These are phyloP conservation scores for Fusarium pseudocircinatum DNA, from an alignment of 2,329 filamentous ascomycete genomes.

Conservation along the genomic window DNA sequence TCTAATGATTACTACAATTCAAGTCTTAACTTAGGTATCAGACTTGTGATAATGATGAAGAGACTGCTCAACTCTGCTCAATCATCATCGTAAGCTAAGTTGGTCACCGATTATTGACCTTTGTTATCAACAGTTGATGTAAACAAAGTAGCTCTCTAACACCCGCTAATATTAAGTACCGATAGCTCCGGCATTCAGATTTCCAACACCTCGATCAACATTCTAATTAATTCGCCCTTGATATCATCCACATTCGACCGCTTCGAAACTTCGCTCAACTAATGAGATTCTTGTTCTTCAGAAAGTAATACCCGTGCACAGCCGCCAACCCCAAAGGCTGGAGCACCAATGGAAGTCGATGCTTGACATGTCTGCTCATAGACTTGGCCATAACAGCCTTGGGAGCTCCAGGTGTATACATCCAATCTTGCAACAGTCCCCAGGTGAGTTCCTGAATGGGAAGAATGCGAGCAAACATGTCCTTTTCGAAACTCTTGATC, in stretches of 20 bases:
- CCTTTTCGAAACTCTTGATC: conserved; percentile 49
- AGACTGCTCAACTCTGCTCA: neutral
- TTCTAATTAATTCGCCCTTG: neutral
- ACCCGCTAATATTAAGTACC: no score
- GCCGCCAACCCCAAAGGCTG: conserved; percentile 45
- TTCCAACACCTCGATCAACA: no score
- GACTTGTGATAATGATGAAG: neutral
- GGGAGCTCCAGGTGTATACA: conserved; percentile 59
- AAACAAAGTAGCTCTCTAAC: no score
- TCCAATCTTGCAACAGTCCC: conserved; percentile 58
- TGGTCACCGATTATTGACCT: accelerated
- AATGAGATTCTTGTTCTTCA: conserved; percentile 26
- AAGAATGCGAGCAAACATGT: conserved; percentile 51
- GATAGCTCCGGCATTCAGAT: no score
- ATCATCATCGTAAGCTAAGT: no score
- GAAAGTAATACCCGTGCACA: conserved; percentile 44
- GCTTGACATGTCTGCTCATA: conserved; percentile 46
- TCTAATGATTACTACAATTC: no score
- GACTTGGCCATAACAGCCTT: conserved; percentile 52
- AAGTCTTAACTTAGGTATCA: neutral
- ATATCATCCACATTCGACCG: neutral
- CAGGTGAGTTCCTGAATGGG: conserved; percentile 54
- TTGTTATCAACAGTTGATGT: no score
- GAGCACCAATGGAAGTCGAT: conserved; percentile 44
- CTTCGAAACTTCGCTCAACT: neutral